These are phyloP conservation scores for Aspergillus cavernicola DNA, from an alignment of 495 filamentous ascomycete species.

Conservation along the genomic window DNA sequence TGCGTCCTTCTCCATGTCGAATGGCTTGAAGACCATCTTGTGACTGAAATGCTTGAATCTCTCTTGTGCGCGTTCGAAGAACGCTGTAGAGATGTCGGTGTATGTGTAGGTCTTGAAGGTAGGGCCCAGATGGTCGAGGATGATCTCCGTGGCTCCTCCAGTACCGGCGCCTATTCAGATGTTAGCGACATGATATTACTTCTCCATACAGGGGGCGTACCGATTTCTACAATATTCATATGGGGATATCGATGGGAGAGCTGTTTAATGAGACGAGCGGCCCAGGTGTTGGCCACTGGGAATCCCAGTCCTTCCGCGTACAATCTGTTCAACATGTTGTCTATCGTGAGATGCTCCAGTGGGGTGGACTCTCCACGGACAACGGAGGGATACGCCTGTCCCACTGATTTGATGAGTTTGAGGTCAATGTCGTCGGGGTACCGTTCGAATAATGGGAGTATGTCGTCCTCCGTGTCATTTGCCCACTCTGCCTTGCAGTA, in stretches of 20 bases:
- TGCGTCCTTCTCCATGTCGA: slow-evolving; percentile 7
- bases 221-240: background rate
- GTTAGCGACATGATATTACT: background rate
- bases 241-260: background rate
- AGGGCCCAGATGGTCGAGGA: too few relatives aligned
- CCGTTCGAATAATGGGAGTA: too few relatives aligned
- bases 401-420: background rate
- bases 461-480: too few relatives aligned
- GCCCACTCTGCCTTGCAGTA: too few relatives aligned
- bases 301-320: background rate
- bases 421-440: background rate
- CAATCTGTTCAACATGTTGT: background rate
- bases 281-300: background rate
- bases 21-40: slow-evolving; percentile 5
- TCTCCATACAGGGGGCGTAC: background rate
- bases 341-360: background rate
- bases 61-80: slow-evolving; percentile 28
- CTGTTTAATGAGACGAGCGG: background rate
- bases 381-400: background rate
- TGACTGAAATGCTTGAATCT: slow-evolving; percentile 6
- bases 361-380: background rate
- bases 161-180: background rate
- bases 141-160: background rate
- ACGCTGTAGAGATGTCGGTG: slow-evolving; percentile 29
- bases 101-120: background rate